phyloP scores from a whole-genome alignment of 1,139 yeast species.

The Zhuliangozyma parablackwelliae region DNA sequence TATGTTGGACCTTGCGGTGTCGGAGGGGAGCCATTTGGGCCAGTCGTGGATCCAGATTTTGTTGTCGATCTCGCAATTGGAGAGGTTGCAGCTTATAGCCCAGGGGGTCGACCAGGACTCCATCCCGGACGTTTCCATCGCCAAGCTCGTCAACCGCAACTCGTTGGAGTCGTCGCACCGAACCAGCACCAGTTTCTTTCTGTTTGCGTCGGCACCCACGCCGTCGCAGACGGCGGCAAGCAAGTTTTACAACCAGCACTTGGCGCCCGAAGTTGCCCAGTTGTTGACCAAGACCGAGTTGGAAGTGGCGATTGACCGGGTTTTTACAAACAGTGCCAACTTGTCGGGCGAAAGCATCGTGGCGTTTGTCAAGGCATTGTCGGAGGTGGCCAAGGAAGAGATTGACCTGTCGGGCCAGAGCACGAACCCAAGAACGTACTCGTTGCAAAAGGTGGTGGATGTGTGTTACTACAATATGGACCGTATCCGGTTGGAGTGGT shows the following conservation, averaged over 20 bases:
- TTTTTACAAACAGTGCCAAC: conserved; percentile 78
- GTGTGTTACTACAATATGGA: conserved; percentile 97
- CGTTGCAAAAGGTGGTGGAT: conserved; percentile 92
- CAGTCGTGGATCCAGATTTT: conserved; percentile 80
- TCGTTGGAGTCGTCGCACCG: conserved; percentile 48
- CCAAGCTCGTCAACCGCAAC: conserved; percentile 56
- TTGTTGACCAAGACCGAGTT: conserved; percentile 70
- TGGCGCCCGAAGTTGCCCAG: conserved; percentile 35
- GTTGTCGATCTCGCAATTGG: conserved; percentile 82
- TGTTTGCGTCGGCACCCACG: conserved; percentile 27
- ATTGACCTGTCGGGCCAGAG: conserved; percentile 84
- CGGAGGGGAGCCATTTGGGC: conserved; percentile 70
- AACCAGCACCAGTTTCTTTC: conserved; percentile 45
- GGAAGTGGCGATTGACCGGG: conserved; percentile 80
- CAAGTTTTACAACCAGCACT: conserved; percentile 43
- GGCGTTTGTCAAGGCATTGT: conserved; percentile 79
- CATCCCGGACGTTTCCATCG: conserved; percentile 81
- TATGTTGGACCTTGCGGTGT: conserved; percentile 70
- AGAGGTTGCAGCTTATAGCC: conserved; percentile 81
- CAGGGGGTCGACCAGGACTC: conserved; percentile 83
- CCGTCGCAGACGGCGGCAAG: conserved; percentile 43
- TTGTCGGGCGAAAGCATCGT: conserved; percentile 82
- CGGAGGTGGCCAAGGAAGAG: conserved; percentile 86
- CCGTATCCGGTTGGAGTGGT: conserved; percentile 95
- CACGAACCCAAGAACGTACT: conserved; percentile 81